phyloP scores from a whole-genome alignment of 805 yeast genomes.

The Metschnikowia colocasiae region DNA sequence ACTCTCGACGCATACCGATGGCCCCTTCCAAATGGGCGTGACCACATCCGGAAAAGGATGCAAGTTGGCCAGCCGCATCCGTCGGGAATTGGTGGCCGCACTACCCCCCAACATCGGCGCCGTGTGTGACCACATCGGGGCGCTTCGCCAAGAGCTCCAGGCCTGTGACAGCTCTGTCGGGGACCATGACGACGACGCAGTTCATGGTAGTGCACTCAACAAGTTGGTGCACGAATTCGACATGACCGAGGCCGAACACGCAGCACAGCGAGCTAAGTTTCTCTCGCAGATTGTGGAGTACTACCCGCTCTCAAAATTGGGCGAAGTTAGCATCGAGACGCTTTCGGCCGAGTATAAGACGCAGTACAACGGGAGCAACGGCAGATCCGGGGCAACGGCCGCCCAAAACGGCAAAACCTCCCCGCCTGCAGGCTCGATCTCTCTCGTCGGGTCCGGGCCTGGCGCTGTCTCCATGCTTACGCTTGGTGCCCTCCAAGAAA shows the following conservation, averaged over 20 bases:
- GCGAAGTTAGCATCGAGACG: slow-evolving; percentile 56
- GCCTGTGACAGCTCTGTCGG: slow-evolving; percentile 51
- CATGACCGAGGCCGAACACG: slow-evolving; percentile 49
- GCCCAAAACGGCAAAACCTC: slow-evolving; percentile 8
- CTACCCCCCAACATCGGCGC: slow-evolving; percentile 70
- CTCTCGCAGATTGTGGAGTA: slow-evolving; percentile 86
- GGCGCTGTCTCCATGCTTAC: slow-evolving; percentile 82
- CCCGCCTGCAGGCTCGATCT: slow-evolving; percentile 49
- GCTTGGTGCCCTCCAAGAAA: slow-evolving; percentile 77
- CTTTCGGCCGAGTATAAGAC: slow-evolving; percentile 41
- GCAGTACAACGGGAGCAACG: slow-evolving; percentile 7
- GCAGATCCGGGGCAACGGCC: background rate
- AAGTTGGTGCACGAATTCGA: slow-evolving; percentile 57
- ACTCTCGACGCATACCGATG: slow-evolving; percentile 65
- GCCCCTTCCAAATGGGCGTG: slow-evolving; percentile 76
- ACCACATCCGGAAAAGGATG: slow-evolving; percentile 90
- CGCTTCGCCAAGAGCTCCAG: slow-evolving; percentile 53
- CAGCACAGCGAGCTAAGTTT: slow-evolving; percentile 71
- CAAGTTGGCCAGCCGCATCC: slow-evolving; percentile 73
- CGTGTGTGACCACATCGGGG: slow-evolving; percentile 67
- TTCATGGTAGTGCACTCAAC: slow-evolving; percentile 58
- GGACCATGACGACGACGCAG: slow-evolving; percentile 65
- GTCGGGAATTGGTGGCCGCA: slow-evolving; percentile 61
- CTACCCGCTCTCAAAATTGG: slow-evolving; percentile 68
- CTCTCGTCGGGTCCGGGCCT: slow-evolving; percentile 94